Conservation (phyloP, 2,329 filamentous ascomycete species). For the Microcera coccophila region DNA sequence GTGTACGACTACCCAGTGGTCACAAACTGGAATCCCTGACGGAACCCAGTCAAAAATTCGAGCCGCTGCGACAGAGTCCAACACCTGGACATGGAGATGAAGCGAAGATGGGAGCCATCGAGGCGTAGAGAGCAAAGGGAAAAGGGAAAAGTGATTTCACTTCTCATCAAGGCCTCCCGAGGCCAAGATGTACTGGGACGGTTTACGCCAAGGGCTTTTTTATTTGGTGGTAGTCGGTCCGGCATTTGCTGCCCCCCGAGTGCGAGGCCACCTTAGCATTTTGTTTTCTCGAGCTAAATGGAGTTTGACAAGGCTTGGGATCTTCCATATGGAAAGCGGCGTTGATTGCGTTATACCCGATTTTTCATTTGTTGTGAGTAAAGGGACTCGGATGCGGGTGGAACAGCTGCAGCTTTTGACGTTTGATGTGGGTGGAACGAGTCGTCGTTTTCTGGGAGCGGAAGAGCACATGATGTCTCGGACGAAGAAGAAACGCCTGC, state of each 20-base stretch:
- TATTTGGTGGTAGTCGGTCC: constrained; percentile 13
- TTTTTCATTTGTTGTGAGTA: constrained; percentile 25
- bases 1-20: constrained; percentile 55
- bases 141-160: background rate
- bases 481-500: constrained; percentile 7
- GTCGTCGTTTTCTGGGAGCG: constrained; percentile 10
- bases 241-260: too few relatives aligned
- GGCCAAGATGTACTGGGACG: constrained; percentile 14
- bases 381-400: constrained; percentile 11
- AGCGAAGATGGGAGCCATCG: constrained; percentile 18
- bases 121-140: constrained; percentile 14
- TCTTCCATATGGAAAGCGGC: background rate
- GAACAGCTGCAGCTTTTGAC: constrained; percentile 13
- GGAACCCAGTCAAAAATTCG: constrained; percentile 35
- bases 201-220: constrained; percentile 12
- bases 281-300: background rate
- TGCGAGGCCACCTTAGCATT: background rate
- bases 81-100: constrained; percentile 23
- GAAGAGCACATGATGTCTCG: constrained; percentile 1
- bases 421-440: constrained; percentile 15
- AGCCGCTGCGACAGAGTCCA: constrained; percentile 39
- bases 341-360: constrained; percentile 33
- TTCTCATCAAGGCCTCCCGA: too few relatives aligned
- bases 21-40: constrained; percentile 37
- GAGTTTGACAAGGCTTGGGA: background rate